Evolutionary conservation across 2,329 filamentous ascomycete species (phyloP), one percentile per base, ranked within the genome.

Genomic region (Colletotrichum siamense): DNA sequence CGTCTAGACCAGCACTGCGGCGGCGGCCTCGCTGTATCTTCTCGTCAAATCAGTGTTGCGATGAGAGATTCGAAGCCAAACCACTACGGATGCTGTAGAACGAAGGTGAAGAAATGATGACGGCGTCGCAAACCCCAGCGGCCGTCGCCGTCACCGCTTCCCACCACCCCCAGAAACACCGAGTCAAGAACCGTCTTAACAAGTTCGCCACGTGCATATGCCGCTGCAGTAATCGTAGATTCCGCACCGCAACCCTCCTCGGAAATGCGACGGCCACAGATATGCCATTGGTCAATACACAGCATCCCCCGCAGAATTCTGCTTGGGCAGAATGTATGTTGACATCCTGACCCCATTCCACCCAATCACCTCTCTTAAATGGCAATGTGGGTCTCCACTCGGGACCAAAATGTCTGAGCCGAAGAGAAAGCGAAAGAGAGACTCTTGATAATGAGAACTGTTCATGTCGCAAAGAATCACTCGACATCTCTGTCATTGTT

Each of bases 281-380:
- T 68, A 1, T 52, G 13, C 30, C 62, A 75, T 72, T 75, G 73
- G 73, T 63, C 39, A 22, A 13, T 22, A 52, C 44, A 52, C 44
- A 12, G 3, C 13, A 18, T 22, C 39, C 44, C 13, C 15, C 62
- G 6, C 15, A 24, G 66, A 68, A 63, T 68, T 75, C 73, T 75
- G 73, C 73, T 44, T 68, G 73, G 73, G 73, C 73, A 75, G 73
- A 73, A 36, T 30, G n/a, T 32, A 52, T 22, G n/a, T 52, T 22
- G 44, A 52, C 44, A 52, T 52, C 10, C 44, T 12, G 44, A 2
- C n/a, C 44, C 10, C n/a, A 22, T 22, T 8, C 10, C n/a, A 5
- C 44, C 44, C 44, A 52, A 52, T 52, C 44, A 52, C n/a, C 2
- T 52, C 44, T 52, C n/a, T 52, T 52, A 1, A 52, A 52, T 22